phyloP scores from a whole-genome alignment of 1,139 yeast genomes.

The Pneumocystis oryctolagi region DNA sequence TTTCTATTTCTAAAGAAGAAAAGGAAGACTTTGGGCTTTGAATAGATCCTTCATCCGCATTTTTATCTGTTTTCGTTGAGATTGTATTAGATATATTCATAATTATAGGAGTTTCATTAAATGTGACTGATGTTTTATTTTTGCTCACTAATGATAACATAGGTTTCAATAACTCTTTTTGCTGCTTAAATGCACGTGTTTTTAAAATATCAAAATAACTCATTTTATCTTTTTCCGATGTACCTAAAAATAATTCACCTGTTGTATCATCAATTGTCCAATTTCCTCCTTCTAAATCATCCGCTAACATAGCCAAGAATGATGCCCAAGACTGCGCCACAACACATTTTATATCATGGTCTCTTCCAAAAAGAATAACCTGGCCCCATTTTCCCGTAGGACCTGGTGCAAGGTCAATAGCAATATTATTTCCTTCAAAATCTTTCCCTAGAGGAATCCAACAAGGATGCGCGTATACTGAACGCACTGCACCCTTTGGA shows the following conservation, averaged over 20 bases:
- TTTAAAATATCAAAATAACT: slow-evolving; percentile 1
- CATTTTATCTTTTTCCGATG: background rate
- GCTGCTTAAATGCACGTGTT: background rate
- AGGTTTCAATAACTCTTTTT: background rate
- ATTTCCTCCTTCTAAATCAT: slow-evolving; percentile 66
- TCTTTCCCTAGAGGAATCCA: slow-evolving; percentile 91
- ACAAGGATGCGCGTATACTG: slow-evolving; percentile 64
- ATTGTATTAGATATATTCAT: background rate
- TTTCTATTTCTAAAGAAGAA: background rate
- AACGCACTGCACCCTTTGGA: slow-evolving; percentile 59
- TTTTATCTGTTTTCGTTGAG: background rate
- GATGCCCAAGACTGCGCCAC: slow-evolving; percentile 78
- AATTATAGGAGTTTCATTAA: background rate
- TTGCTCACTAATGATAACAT: background rate
- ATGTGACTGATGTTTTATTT: background rate
- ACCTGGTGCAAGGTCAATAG: slow-evolving; percentile 78
- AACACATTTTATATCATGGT: slow-evolving; percentile 67
- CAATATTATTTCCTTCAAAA: slow-evolving; percentile 77
- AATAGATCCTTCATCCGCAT: background rate
- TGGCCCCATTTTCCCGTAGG: slow-evolving; percentile 64
- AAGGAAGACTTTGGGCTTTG: background rate
- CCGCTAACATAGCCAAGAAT: slow-evolving; percentile 62
- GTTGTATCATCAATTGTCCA: slow-evolving; percentile 45
- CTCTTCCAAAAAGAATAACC: slow-evolving; percentile 76
- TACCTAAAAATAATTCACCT: slow-evolving; percentile 4